Conservation (phyloP, 148 eudicot genomes). For the Heliosperma pusillum region DNA sequence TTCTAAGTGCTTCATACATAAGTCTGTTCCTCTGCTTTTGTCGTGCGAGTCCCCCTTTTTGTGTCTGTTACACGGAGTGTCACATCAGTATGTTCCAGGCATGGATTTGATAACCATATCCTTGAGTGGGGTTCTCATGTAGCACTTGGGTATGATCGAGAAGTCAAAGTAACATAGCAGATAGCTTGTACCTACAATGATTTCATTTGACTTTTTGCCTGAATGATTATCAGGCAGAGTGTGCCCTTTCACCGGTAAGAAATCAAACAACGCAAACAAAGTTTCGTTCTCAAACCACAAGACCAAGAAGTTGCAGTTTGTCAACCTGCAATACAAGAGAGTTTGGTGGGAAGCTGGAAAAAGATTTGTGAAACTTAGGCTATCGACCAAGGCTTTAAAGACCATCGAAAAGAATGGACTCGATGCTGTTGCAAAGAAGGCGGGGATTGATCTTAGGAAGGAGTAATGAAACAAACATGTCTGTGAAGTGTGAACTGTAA, state of each 20-base stretch:
- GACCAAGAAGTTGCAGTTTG: slow-evolving; percentile 73
- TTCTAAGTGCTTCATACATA: too few species aligned
- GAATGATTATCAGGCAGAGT: slow-evolving; percentile 56
- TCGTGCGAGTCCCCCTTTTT: not conserved
- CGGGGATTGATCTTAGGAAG: slow-evolving; percentile 90
- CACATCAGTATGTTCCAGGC: too few species aligned
- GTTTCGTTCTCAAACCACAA: slow-evolving; percentile 90
- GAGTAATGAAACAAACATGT: slow-evolving; percentile 25
- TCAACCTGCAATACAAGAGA: slow-evolving; percentile 82
- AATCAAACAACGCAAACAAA: slow-evolving; percentile 70
- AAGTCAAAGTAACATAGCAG: too few species aligned
- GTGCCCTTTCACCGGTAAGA: slow-evolving; percentile 96
- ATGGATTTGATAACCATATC: too few species aligned
- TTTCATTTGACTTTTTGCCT: not conserved
- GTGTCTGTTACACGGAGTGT: not conserved
- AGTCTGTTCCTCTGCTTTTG: too few species aligned
- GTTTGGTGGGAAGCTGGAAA: slow-evolving; percentile 99
- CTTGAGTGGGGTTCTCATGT: too few species aligned
- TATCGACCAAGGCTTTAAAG: slow-evolving; percentile 87
- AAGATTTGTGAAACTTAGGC: slow-evolving; percentile 65
- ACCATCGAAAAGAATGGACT: slow-evolving; percentile 94
- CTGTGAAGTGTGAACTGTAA: slow-evolving; percentile 7
- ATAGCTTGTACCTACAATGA: not conserved
- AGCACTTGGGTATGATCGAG: too few species aligned
- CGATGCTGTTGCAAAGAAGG: slow-evolving; percentile 93